Base-by-base conservation (phyloP, 2,329 filamentous ascomycete genomes). In the Stylonectria norvegica region DNA sequence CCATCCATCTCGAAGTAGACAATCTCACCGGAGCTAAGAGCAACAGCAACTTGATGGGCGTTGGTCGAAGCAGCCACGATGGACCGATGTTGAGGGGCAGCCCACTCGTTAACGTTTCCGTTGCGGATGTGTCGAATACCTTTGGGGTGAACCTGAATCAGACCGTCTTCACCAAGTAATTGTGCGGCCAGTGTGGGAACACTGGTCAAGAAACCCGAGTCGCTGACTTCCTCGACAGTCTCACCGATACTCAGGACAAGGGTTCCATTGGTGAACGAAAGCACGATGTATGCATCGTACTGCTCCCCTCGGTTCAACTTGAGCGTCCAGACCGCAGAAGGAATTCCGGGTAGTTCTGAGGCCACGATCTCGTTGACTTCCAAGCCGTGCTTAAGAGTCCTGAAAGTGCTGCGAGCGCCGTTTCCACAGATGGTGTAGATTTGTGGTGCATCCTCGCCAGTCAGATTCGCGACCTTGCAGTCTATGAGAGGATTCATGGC, bases 1-100 rank as follows among this genome's bases (percentile, higher is more conserved):
- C 81, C 78, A 57, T 96, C 93, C 81, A 96, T 91, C 62, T 98
- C 94, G 54, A 98, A 98, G 61, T 97, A 98, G 29, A 95, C 87
- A 48, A 98, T 91, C 63, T 98, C 93, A 25, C 91, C 91, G 7
- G 90, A 96, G 60, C 90, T 97, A 18, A 99, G 73, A 1, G 93
- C 93, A 35, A 97, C 84, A 4, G 89, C 89, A 18, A 98, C 88
- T 66, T 99, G 93, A 29, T 87, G 81, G 55, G 91, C 83, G 58
- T 98, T 99, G 12, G 91, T 93, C 1, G 91, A 85, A 22, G 91
- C 94, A 7, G 91, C 89, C 33, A 97, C 89, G 49, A 98, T 97
- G 0, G 91, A 94, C 16, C 93, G 81, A 70, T 98, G 91, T 53
- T 94, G 85, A 0, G 94, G 94, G 5, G 87, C 85, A 11, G 86